phyloP scores from a whole-genome alignment of 2,329 filamentous ascomycete species.

The Cadophora gregata region DNA sequence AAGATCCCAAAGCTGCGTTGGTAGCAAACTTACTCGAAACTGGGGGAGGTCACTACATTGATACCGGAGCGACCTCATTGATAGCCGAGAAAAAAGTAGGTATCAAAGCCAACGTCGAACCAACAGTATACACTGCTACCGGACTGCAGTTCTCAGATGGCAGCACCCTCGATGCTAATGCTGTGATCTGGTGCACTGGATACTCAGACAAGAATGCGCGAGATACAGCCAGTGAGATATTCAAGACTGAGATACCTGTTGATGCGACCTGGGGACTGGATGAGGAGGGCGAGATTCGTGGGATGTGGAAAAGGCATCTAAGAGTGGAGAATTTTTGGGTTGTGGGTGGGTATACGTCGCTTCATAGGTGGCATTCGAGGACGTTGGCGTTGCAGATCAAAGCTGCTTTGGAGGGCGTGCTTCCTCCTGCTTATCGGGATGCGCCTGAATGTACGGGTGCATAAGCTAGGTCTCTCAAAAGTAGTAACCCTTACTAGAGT shows the following conservation, averaged over 20 bases:
- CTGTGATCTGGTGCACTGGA: constrained; percentile 51
- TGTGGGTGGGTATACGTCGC: constrained; percentile 54
- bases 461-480: too few species aligned
- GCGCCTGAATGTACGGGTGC: neutral
- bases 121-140: constrained; percentile 38
- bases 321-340: constrained; percentile 56
- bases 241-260: constrained; percentile 35
- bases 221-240: constrained; percentile 3
- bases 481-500: too few species aligned
- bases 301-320: constrained; percentile 49
- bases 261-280: constrained; percentile 52
- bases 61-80: neutral
- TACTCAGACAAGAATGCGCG: constrained; percentile 45
- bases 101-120: constrained; percentile 43
- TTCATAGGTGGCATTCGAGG: constrained; percentile 53
- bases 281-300: constrained; percentile 48
- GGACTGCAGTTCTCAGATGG: neutral
- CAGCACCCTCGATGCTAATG: constrained; percentile 46
- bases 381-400: constrained; percentile 55
- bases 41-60: neutral
- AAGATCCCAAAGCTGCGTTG: neutral
- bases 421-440: neutral
- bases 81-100: neutral
- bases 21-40: neutral
- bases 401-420: constrained; percentile 42